Percentiles rank a stretch among this genome's conserved stretches.
Conservation (phyloP, 2,329 filamentous ascomycete species). For the Colletotrichum gigasporum region DNA sequence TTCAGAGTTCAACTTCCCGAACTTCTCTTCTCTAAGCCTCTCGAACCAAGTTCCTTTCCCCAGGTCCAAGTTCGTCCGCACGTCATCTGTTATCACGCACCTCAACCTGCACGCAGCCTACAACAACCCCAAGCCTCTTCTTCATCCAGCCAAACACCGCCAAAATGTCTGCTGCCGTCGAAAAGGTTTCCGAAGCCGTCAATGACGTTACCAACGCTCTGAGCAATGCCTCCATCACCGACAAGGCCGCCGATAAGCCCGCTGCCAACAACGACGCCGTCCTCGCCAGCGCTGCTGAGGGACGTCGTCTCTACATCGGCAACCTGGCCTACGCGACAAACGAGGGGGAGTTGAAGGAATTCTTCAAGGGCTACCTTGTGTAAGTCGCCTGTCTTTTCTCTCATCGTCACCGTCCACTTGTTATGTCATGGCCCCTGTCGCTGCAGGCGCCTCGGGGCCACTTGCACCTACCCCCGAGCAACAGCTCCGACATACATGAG, state of each 20-base stretch:
- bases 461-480: constrained; percentile 1
- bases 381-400: constrained; percentile 64
- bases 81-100: constrained; percentile 59
- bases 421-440: background rate
- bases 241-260: constrained; percentile 56
- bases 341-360: constrained; percentile 99
- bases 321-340: constrained; percentile 99
- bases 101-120: constrained; percentile 48
- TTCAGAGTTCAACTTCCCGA: constrained; percentile 72
- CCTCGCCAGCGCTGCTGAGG: constrained; percentile 96
- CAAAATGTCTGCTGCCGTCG: constrained; percentile 87
- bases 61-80: constrained; percentile 49
- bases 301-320: constrained; percentile 99
- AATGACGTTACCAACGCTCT: constrained; percentile 80
- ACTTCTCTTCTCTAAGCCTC: constrained; percentile 50
- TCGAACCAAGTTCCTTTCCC: constrained; percentile 52
- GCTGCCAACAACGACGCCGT: constrained; percentile 84
- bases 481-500: background rate
- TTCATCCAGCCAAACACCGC: constrained; percentile 49
- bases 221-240: constrained; percentile 77
- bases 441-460: constrained; percentile 1
- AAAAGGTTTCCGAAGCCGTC: constrained; percentile 75
- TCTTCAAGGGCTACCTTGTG: constrained; percentile 99
- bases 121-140: constrained; percentile 43
- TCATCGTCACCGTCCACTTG: background rate